Evolutionary conservation across 768 basidiomycete genomes (phyloP).

Genomic region (Lactifluus subvellereus): DNA sequence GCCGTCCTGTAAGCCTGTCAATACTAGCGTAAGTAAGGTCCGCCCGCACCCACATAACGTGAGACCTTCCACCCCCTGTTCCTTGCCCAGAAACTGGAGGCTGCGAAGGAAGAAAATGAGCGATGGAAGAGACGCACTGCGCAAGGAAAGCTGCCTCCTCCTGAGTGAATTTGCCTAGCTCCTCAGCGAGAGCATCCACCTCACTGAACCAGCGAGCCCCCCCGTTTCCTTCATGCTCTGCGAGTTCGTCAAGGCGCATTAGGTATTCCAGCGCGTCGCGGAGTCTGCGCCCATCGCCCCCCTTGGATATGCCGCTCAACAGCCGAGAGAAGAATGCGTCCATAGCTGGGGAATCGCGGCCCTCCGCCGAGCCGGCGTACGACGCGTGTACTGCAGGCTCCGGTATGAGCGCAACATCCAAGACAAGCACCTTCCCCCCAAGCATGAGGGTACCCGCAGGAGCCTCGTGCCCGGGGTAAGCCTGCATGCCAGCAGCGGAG

Average conservation of each 20-base stretch:
- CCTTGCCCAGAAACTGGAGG: conserved; percentile 22
- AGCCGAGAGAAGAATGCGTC: conserved; percentile 55
- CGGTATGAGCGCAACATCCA: conserved; percentile 30
- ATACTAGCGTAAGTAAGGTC: not conserved
- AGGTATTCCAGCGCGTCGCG: conserved; percentile 59
- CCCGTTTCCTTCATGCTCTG: conserved; percentile 50
- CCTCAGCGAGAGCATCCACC: conserved; percentile 47
- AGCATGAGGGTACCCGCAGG: conserved; percentile 13
- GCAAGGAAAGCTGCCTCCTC: conserved; percentile 50
- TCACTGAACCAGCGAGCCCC: conserved; percentile 75
- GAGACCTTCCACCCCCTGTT: not conserved
- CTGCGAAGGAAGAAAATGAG: not conserved
- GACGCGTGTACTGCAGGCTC: conserved; percentile 65
- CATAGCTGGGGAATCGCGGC: conserved; percentile 47
- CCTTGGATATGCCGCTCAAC: conserved; percentile 43
- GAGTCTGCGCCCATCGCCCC: conserved; percentile 45
- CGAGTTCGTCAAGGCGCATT: conserved; percentile 66
- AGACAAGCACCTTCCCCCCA: conserved; percentile 14
- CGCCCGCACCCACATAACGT: not conserved
- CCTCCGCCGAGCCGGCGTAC: conserved; percentile 45
- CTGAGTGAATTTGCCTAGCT: conserved; percentile 45
- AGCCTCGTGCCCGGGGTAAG: conserved; percentile 3
- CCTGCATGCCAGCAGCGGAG: conserved; percentile 17
- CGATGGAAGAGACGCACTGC: conserved; percentile 35
- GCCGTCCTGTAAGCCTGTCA: conserved; percentile 24